Evolutionary conservation across 2,329 filamentous ascomycete genomes (phyloP), one percentile per base, ranked within the genome.

Genomic region (Corinectria fuckeliana): DNA sequence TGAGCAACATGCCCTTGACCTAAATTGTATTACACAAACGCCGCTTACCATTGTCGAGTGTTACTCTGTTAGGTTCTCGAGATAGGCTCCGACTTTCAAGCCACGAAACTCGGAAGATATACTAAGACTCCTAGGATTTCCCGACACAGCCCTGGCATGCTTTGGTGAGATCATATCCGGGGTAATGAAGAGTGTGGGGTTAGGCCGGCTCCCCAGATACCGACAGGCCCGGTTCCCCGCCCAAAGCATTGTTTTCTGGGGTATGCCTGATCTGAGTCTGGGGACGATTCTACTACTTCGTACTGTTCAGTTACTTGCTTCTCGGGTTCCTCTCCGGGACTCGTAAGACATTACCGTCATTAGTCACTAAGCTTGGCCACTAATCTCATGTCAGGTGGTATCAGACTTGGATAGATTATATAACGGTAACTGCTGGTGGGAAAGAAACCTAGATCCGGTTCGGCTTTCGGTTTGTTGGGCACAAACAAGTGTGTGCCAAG

Each of bases 181-280:
- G 62, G 62, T 69, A 62, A 60, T 49, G n/a, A 57, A 58, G 59
- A 61, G 54, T 70, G 67, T 62, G 68, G 68, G 62, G 60, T 59
- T 56, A 34, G 20, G 44, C 47, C 45, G 44, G 28, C 61, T 16
- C 47, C 58, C 61, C 54, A 50, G 51, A 58, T 54, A 48, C 14
- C 41, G 32, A 54, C 26, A 26, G 48, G 50, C 30, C 38, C 44
- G 50, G 28, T 28, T n/a, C 23, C 50, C 44, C 45, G 44, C 16
- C 32, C 23, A 9, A 10, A 36, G 39, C 50, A 41, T n/a, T 44
- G 20, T 55, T 48, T 55, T 47, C 56, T 54, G 51, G 50, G 23
- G 56, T 58, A 50, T 14, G 41, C 36, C 26, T 32, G 44, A 16
- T 36, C 34, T 44, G 26, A 41, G 10, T 48, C 42, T 41, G 51